phyloP scores from a whole-genome alignment of 352 stramenopile genomes.

The Phytopythium oedochilum region DNA sequence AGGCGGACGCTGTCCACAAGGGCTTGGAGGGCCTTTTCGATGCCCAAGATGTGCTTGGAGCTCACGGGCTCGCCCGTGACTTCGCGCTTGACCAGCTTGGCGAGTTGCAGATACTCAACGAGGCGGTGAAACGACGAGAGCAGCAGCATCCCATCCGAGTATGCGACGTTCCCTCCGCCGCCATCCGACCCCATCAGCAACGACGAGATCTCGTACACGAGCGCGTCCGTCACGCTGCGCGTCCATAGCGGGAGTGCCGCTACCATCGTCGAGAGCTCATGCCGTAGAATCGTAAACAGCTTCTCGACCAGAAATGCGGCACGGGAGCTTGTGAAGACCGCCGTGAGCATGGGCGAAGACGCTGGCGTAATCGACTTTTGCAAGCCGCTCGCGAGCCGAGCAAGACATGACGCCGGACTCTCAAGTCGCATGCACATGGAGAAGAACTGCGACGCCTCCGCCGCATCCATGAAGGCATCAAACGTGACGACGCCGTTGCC shows the following conservation, averaged over 20 bases:
- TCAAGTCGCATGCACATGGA: constrained; percentile 79
- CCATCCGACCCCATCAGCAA: constrained; percentile 34
- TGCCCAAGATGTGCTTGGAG: constrained; percentile 48
- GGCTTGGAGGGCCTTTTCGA: constrained; percentile 60
- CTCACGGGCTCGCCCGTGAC: constrained; percentile 40
- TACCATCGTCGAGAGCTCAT: constrained; percentile 32
- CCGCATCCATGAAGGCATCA: constrained; percentile 84
- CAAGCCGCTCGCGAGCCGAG: constrained; percentile 19
- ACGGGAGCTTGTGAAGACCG: constrained; percentile 36
- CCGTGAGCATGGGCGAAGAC: constrained; percentile 15
- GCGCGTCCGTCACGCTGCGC: constrained; percentile 39
- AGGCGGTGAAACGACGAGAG: constrained; percentile 59
- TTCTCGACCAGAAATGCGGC: constrained; percentile 49
- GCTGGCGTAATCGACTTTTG: not conserved
- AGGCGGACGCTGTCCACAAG: constrained; percentile 66
- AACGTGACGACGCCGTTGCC: constrained; percentile 83
- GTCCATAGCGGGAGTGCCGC: constrained; percentile 49
- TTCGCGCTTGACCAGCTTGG: constrained; percentile 51
- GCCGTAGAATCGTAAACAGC: constrained; percentile 44
- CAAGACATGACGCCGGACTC: constrained; percentile 41
- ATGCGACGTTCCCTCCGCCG: constrained; percentile 1
- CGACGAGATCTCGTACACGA: constrained; percentile 54
- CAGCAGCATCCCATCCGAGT: constrained; percentile 45
- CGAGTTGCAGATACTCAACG: constrained; percentile 41
- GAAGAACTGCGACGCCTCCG: constrained; percentile 86